Conservation (phyloP, 768 basidiomycete genomes). For the Thelephora ganbajun region DNA sequence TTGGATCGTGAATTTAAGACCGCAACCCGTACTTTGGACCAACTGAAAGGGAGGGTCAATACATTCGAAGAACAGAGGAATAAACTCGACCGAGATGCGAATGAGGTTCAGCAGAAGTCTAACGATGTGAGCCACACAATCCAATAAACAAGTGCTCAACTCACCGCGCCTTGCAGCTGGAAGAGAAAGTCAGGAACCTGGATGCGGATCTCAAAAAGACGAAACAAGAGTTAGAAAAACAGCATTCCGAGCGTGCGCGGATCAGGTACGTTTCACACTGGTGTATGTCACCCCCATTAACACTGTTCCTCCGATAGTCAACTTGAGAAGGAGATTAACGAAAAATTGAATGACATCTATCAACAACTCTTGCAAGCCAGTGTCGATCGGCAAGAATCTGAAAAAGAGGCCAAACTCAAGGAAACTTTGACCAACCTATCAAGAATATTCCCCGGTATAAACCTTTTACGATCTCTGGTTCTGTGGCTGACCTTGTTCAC, state of each 20-base stretch:
- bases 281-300: background rate
- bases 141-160: background rate
- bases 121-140: constrained; percentile 33
- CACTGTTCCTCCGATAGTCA: constrained; percentile 36
- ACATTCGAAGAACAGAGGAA: constrained; percentile 43
- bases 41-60: constrained; percentile 57
- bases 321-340: constrained; percentile 83
- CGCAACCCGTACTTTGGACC: constrained; percentile 41
- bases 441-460: constrained; percentile 73
- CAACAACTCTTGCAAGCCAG: constrained; percentile 82
- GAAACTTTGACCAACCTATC: constrained; percentile 78
- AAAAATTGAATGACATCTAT: constrained; percentile 74
- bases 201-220: constrained; percentile 48
- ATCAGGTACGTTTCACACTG: constrained; percentile 42
- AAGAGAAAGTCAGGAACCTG: constrained; percentile 40
- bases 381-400: constrained; percentile 75
- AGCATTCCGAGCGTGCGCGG: constrained; percentile 68
- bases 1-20: constrained; percentile 77
- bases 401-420: constrained; percentile 71
- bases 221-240: constrained; percentile 72
- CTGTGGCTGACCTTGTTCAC: background rate
- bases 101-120: constrained; percentile 33
- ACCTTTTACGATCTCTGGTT: background rate
- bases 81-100: constrained; percentile 41
- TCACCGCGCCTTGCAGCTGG: constrained; percentile 29